Conservation (phyloP, 345 rosid species). For the Excoecaria cochinchinensis region DNA sequence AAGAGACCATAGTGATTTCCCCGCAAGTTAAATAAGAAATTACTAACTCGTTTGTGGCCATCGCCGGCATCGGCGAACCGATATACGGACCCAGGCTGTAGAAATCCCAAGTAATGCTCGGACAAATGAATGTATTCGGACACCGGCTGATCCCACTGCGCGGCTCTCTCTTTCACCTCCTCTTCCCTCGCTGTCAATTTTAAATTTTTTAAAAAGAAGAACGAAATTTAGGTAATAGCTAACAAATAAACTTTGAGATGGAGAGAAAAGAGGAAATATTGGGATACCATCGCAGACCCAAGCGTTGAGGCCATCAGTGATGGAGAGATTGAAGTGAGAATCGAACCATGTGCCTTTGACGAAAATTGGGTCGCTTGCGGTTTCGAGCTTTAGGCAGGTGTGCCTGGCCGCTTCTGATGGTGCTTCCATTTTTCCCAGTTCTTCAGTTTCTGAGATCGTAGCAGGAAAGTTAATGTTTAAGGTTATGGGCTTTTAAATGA, state of each 20-base stretch:
- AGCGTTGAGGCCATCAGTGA: constrained; percentile 71
- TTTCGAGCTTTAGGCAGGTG: constrained; percentile 67
- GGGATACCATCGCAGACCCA: constrained; percentile 74
- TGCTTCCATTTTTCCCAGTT: neutral
- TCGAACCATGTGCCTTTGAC: constrained; percentile 68
- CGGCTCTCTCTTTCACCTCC: constrained; percentile 72
- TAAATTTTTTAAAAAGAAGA: neutral
- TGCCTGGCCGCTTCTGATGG: constrained; percentile 46
- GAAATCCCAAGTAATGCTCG: constrained; percentile 79
- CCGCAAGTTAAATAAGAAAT: neutral
- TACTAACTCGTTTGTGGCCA: constrained; percentile 63
- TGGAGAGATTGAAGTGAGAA: constrained; percentile 61
- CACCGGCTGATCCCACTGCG: constrained; percentile 83
- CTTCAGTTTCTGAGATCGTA: neutral
- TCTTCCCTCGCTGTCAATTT: constrained; percentile 55
- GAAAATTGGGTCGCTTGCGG: constrained; percentile 49
- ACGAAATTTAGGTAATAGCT: neutral
- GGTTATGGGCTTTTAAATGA: constrained; percentile 5
- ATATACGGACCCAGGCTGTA: constrained; percentile 64
- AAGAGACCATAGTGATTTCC: neutral
- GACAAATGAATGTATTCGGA: constrained; percentile 65
- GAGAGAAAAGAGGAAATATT: neutral
- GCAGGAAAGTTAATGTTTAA: no score
- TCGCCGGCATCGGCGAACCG: constrained; percentile 71
- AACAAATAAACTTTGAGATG: neutral